Evolutionary conservation across 192 early-diverging fungal genomes (phyloP), one percentile per base, ranked within the genome.

Genomic region (Rhizophagus clarus): DNA sequence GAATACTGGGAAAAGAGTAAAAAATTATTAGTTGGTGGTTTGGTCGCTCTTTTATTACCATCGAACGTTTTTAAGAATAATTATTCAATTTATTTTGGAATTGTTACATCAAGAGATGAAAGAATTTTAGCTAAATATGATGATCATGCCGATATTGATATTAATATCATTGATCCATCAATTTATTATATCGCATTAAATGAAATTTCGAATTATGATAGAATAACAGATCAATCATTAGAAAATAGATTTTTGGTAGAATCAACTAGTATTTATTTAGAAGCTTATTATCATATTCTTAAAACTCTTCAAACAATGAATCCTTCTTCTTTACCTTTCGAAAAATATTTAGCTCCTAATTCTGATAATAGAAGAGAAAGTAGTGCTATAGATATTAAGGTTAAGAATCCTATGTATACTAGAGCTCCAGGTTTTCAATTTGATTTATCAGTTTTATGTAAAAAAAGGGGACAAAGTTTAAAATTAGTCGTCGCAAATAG

Each of bases 41-140:
- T 90, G 8, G 77, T 90, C 15, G 85, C 87, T 49, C 29, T 89
- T 5, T 69, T 80, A 6, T 77, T 83, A 45, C 82, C 82, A n/a
- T 20, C 49, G 11, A 49, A 40, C 4, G 5, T 3, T 3, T 29
- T 31, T 68, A 2, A 24, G 8, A 37, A 32, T 42, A 70, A 8
- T 12, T 29, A 17, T 32, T 34, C 26, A n/a, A n/a, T 42, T 32
- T 26, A 9, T 17, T n/a, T 90, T 64, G 88, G 83, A 40, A 82
- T 85, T 1, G 74, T 90, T 37, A 72, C 77, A 4, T 17, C 49
- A 1, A 77, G 88, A 12, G 78, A 87, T 42, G 32, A 60, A 40
- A 71, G 83, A 0, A 62, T 3, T 0, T 20, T 90, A 64, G 74
- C 84, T 0, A 69, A 61, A 45, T 49, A 85, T 28, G 45, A 45